phyloP scores from a whole-genome alignment of 208 protist genomes.

The Trypanosoma scelopori region DNA sequence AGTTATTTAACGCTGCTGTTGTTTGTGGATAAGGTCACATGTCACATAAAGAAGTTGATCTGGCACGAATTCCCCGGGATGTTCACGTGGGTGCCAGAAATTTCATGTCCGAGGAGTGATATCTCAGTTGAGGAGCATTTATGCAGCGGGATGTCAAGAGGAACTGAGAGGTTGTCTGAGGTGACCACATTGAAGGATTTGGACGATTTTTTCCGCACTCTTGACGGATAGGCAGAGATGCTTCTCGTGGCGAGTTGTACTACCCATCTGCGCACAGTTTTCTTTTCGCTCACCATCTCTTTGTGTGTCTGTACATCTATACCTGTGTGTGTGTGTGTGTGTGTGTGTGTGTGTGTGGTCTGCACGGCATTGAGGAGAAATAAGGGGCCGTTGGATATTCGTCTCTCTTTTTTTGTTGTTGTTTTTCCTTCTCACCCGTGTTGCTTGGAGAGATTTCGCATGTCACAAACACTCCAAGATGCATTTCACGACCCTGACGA shows the following conservation, averaged over 20 bases:
- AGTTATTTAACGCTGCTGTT: constrained; percentile 12
- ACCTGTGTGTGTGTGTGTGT: too few relatives aligned
- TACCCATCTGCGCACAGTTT: too few relatives aligned
- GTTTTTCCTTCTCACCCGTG: neutral
- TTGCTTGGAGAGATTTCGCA: constrained; percentile 17
- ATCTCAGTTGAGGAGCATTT: neutral
- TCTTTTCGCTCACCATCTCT: too few relatives aligned
- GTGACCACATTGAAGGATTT: neutral
- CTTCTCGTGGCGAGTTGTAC: too few relatives aligned
- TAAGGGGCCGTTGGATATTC: neutral
- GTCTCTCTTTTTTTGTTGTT: too few relatives aligned
- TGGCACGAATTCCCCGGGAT: constrained; percentile 13
- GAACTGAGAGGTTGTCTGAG: neutral
- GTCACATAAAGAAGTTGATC: neutral
- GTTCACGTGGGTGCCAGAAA: neutral
- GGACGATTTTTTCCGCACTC: constrained; percentile 7
- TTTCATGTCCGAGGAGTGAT: neutral
- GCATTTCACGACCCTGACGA: constrained; percentile 57
- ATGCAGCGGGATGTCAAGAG: neutral
- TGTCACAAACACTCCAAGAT: constrained; percentile 24
- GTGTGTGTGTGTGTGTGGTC: neutral
- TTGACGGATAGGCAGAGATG: neutral
- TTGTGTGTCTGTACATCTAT: too few relatives aligned
- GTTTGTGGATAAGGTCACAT: constrained; percentile 8
- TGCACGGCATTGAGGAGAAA: neutral